phyloP scores from a whole-genome alignment of 352 stramenopile genomes.

The Saprolegnia parasitica region DNA sequence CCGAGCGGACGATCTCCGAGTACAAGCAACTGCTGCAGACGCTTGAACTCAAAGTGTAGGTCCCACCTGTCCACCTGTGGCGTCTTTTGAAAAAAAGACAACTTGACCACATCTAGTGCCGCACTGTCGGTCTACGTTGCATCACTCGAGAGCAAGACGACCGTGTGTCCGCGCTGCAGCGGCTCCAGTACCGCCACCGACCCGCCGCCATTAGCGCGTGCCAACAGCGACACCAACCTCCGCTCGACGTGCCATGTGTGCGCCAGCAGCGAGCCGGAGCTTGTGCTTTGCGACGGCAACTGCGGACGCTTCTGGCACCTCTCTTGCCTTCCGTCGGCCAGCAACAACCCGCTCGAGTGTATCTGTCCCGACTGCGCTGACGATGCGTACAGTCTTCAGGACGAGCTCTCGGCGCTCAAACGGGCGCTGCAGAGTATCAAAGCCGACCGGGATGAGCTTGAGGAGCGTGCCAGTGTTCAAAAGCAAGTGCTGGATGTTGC shows the following conservation, averaged over 20 bases:
- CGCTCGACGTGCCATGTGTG: not conserved
- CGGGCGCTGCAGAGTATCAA: conserved; percentile 41
- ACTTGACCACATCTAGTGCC: not conserved
- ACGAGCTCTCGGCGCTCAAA: conserved; percentile 46
- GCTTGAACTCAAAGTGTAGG: conserved; percentile 54
- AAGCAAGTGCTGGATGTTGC: conserved; percentile 36
- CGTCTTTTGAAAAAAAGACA: not conserved
- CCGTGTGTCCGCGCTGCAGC: conserved; percentile 25
- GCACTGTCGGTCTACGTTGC: conserved; percentile 52
- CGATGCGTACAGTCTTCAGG: conserved; percentile 41
- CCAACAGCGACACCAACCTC: conserved; percentile 2
- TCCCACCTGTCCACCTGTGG: conserved; percentile 1
- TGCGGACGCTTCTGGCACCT: conserved; percentile 26
- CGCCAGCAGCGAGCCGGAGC: not conserved
- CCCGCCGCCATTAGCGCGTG: not conserved
- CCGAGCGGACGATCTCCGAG: conserved; percentile 28
- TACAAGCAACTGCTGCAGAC: conserved; percentile 38
- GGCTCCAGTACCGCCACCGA: not conserved
- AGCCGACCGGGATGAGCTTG: conserved; percentile 35
- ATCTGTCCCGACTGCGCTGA: conserved; percentile 24
- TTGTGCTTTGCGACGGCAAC: conserved; percentile 28
- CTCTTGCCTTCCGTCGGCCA: not conserved
- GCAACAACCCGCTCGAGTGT: conserved; percentile 17
- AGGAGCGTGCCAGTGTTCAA: conserved; percentile 39
- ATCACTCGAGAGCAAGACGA: conserved; percentile 35